Percentiles rank a stretch among this genome's conserved stretches.
phyloP scores from a whole-genome alignment of 202 grass and related monocot species.

The Zoysia matrella region DNA sequence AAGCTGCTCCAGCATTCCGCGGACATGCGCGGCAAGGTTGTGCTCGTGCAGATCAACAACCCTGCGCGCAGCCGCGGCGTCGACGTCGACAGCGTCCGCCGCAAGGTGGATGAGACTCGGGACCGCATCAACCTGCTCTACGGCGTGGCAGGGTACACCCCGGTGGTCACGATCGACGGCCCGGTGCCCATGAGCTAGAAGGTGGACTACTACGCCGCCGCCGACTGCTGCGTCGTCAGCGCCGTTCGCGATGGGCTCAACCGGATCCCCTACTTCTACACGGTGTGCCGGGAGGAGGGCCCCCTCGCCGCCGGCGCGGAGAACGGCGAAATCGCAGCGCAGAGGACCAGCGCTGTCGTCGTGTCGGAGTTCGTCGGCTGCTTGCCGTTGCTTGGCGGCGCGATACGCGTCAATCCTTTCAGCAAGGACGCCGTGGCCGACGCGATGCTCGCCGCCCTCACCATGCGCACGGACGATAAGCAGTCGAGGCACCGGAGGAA shows the following conservation, averaged over 20 bases:
- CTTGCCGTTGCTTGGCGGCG: constrained; percentile 28
- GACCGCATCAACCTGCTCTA: constrained; percentile 11
- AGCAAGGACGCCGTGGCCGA: not conserved
- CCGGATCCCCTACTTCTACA: constrained; percentile 47
- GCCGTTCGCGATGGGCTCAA: constrained; percentile 52
- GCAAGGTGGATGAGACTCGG: not conserved
- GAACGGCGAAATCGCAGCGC: not conserved
- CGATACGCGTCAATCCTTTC: constrained; percentile 37
- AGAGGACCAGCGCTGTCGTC: constrained; percentile 16
- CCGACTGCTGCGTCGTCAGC: constrained; percentile 47
- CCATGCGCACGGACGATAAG: constrained; percentile 33
- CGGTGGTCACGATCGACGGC: constrained; percentile 19
- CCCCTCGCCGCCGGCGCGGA: not conserved
- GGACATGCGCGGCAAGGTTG: not conserved
- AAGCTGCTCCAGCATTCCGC: not conserved
- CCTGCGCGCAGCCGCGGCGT: constrained; percentile 16
- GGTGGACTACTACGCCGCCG: constrained; percentile 44
- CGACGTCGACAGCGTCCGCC: constrained; percentile 16
- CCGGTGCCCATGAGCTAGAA: constrained; percentile 34
- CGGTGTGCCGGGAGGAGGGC: constrained; percentile 36
- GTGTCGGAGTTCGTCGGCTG: constrained; percentile 38
- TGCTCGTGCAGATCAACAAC: constrained; percentile 54
- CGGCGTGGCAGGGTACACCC: not conserved
- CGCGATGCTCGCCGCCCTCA: constrained; percentile 11
- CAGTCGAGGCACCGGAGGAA: constrained; percentile 17